Base-by-base conservation (phyloP, 2,329 filamentous ascomycete species). In the Cucurbitaria berberidis region DNA sequence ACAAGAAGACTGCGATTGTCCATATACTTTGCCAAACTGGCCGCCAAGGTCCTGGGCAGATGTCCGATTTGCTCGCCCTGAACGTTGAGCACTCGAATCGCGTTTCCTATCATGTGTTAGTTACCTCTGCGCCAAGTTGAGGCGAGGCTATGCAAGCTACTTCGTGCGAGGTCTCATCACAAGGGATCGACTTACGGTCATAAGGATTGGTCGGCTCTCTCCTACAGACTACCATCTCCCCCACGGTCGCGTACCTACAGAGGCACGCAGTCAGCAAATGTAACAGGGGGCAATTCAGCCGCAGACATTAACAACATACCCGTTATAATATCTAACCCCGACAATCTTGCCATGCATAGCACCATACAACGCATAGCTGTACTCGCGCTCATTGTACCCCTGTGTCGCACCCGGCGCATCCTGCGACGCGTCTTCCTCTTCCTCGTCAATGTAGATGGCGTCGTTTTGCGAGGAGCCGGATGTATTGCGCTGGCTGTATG, bases 31-130 rank as follows among this genome's bases (percentile, higher is more conserved):
- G 90, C 86, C 47, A 96, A 76, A 72, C 89, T 93, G n/a, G 80
- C 77, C 0, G 87, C 90, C 19, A 91, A 68, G 1, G 76, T 79
- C 11, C 85, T 80, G 6, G 89, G 88, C 35, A 96, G 79, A 73
- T 96, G 91, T 0, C 91, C 91, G 63, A 96, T 90, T 66, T 96
- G 91, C 7, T 74, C 72, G 15, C 85, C 83, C 67, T 89, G 83
- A 13, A 93, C 89, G 71, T 95, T 96, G 64, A 89, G 82, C 1
- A 96, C 84, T 5, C 86, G 84, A 51, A 96, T 91, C 0, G 91
- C 91, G 74, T 95, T 95, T 3, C 43, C 60, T 62, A 8, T 16
- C 13, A 6, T 34, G 13, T n/a, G 30, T 34, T 15, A 34, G 8
- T 16, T 15, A 34, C 30, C 5, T 34, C 30, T 16, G 15, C 15